These are phyloP conservation scores for Trichocomaceae sp. DNA, from an alignment of 2,329 filamentous ascomycete species.

Conservation along the genomic window DNA sequence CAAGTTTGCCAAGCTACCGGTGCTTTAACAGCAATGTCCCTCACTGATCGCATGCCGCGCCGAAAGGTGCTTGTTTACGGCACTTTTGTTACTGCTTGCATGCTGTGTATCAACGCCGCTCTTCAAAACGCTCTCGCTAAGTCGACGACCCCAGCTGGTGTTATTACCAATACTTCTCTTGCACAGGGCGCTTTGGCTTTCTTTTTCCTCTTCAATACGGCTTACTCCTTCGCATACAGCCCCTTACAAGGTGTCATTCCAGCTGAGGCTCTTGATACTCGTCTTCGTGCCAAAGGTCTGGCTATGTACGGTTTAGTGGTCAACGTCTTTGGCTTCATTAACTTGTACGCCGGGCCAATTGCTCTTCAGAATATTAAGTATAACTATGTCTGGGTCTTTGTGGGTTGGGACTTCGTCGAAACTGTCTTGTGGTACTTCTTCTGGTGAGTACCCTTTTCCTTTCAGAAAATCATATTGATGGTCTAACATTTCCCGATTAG, in stretches of 20 bases:
- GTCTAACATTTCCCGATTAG: conserved; percentile 19
- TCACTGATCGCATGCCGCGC: conserved; percentile 44
- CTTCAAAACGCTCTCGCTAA: conserved; percentile 12
- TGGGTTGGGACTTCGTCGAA: conserved; percentile 12
- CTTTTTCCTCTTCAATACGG: conserved; percentile 38
- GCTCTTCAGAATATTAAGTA: conserved; percentile 32
- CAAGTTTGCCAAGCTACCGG: conserved; percentile 42
- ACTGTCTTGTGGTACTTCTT: conserved; percentile 9
- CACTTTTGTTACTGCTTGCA: conserved; percentile 26
- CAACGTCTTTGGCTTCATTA: conserved; percentile 22
- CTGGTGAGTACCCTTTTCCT: conserved; percentile 24
- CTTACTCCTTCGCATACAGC: conserved; percentile 39
- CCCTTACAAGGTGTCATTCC: conserved; percentile 20
- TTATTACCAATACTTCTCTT: conserved; percentile 17
- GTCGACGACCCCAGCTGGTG: not conserved
- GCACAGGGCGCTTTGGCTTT: conserved; percentile 37
- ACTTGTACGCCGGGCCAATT: conserved; percentile 17
- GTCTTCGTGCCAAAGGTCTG: conserved; percentile 10
- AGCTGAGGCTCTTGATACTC: conserved; percentile 10
- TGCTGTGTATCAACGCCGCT: conserved; percentile 36
- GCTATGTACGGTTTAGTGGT: conserved; percentile 12
- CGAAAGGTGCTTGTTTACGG: conserved; percentile 43
- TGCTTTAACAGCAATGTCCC: conserved; percentile 38
- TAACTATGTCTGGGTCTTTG: conserved; percentile 22
- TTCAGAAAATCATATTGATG: too few species aligned